Percentiles rank a stretch among this genome's conserved stretches.
These are phyloP conservation scores for Phytophthora megakarya DNA, from an alignment of 352 stramenopile species.

Conservation along the genomic window DNA sequence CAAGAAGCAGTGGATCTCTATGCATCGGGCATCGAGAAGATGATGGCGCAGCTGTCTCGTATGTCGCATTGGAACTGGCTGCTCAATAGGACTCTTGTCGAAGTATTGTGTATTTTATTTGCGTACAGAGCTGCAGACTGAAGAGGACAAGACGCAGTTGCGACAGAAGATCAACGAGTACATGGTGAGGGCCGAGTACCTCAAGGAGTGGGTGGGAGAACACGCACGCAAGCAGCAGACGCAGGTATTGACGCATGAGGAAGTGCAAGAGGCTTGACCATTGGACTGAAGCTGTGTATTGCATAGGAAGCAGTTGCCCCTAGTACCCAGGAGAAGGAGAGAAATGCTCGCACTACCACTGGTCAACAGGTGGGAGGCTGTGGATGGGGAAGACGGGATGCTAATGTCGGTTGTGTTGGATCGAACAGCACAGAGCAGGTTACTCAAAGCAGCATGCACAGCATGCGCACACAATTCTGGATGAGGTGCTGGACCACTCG, in stretches of 20 bases:
- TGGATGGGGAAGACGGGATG: background rate
- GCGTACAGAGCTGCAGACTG: conserved; percentile 41
- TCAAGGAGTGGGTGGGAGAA: conserved; percentile 53
- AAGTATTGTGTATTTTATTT: conserved; percentile 1
- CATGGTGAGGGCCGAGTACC: conserved; percentile 74
- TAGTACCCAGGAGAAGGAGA: background rate
- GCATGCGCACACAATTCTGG: conserved; percentile 76
- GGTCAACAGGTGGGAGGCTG: conserved; percentile 12
- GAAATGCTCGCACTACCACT: conserved; percentile 10
- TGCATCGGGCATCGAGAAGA: conserved; percentile 70
- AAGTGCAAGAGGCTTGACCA: conserved; percentile 4
- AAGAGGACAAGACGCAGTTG: conserved; percentile 40
- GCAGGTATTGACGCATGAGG: conserved; percentile 19
- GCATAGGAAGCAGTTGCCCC: too few relatives aligned
- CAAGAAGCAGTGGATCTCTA: conserved; percentile 72
- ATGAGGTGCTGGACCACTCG: conserved; percentile 84
- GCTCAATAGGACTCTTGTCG: background rate
- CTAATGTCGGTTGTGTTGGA: background rate
- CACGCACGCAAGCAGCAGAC: conserved; percentile 27
- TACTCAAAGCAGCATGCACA: conserved; percentile 68
- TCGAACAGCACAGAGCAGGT: conserved; percentile 23
- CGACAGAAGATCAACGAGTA: conserved; percentile 75
- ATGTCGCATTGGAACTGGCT: conserved; percentile 20
- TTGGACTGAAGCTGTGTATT: background rate
- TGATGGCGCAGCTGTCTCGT: conserved; percentile 71